phyloP scores from a whole-genome alignment of 1,139 yeast genomes.

The Kodamaea arcana region DNA sequence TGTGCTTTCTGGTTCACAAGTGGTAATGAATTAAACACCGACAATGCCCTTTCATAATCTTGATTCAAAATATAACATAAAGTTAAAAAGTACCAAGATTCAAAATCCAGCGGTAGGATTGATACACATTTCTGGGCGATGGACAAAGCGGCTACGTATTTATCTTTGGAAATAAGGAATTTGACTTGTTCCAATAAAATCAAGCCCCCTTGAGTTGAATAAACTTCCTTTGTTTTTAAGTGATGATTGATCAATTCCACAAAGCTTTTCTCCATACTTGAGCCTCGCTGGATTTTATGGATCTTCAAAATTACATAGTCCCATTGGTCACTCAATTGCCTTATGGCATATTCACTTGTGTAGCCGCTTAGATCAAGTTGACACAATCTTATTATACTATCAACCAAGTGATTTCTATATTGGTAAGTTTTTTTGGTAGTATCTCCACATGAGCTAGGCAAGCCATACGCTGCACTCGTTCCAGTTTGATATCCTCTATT shows the following conservation, averaged over 20 bases:
- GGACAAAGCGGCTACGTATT: conserved; percentile 24
- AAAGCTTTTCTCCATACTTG: conserved; percentile 24
- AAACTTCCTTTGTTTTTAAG: conserved; percentile 15
- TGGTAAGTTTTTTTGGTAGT: conserved; percentile 22
- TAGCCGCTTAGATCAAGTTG: conserved; percentile 17
- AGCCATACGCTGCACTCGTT: conserved; percentile 24
- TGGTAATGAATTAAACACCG: conserved; percentile 36
- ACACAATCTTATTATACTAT: conserved; percentile 24
- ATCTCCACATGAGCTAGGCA: conserved; percentile 25
- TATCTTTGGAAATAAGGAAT: conserved; percentile 29
- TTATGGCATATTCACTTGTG: conserved; percentile 19
- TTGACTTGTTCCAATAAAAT: conserved; percentile 38
- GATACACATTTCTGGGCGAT: conserved; percentile 30
- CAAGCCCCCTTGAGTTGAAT: conserved; percentile 33
- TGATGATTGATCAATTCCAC: conserved; percentile 24
- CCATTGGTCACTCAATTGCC: conserved; percentile 23
- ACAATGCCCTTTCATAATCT: conserved; percentile 30
- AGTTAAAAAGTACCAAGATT: conserved; percentile 37
- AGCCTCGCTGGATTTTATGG: conserved; percentile 24
- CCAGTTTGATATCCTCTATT: conserved; percentile 30
- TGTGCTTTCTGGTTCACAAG: conserved; percentile 15
- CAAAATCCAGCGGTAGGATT: conserved; percentile 40
- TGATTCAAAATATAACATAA: conserved; percentile 30
- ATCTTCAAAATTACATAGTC: conserved; percentile 29
- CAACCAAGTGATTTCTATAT: conserved; percentile 34